Evolutionary conservation across 129 eudicot genomes (phyloP), one percentile per base, ranked within the genome.

Genomic region (Smallanthus sonchifolius): DNA sequence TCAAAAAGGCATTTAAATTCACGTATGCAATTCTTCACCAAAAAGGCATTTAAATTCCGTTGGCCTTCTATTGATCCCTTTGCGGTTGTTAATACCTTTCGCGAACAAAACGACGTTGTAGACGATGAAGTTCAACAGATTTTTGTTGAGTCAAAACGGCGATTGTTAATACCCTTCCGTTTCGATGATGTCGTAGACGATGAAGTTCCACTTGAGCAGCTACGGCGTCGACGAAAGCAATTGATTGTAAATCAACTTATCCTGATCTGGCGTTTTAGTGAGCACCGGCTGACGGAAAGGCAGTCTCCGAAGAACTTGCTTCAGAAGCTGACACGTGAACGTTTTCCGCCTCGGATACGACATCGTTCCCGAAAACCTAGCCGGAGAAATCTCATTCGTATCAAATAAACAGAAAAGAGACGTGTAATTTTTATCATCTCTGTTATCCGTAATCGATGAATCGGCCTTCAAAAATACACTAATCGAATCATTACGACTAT

Each of bases 21-120:
- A n/a, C n/a, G n/a, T n/a, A n/a, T n/a, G n/a, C n/a, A n/a, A n/a
- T n/a, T 67, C 80, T 37, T 81, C 88, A 20, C 89, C 89, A n/a
- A 92, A 92, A 17, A 90, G 75, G 74, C 98, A 92, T 6, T 55
- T 68, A 40, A 92, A 84, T 35, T 92, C 96, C 52, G 65, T 76
- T 43, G 98, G 95, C 32, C 70, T 47, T 15, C 87, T 80, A 72
- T 87, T 84, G 2, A 65, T 7, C 0, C 94, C 98, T 60, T 87
- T n/a, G n/a, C n/a, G n/a, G n/a, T n/a, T n/a, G n/a, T n/a, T n/a
- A n/a, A n/a, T n/a, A n/a, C n/a, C n/a, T n/a, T n/a, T n/a, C n/a
- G n/a, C n/a, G n/a, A n/a, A n/a, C n/a, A n/a, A n/a, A n/a, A n/a
- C n/a, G n/a, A n/a, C n/a, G n/a, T n/a, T n/a, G n/a, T n/a, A n/a